Conservation (phyloP, 2,329 filamentous ascomycete species). For the Hymenoscyphus fructigenus region DNA sequence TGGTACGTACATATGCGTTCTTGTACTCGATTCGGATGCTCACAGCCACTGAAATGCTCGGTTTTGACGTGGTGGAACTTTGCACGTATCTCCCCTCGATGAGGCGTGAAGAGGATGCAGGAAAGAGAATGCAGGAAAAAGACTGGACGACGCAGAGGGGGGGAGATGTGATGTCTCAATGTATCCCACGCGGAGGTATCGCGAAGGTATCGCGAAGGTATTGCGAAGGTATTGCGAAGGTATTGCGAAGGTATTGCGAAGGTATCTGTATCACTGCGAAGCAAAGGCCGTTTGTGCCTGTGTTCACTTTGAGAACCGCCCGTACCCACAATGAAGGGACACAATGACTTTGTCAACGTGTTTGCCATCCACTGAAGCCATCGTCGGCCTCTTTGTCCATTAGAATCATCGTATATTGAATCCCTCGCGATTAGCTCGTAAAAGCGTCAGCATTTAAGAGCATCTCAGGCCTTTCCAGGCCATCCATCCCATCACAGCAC, state of each 20-base stretch:
- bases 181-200: too few relatives aligned
- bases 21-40: not conserved
- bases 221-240: not conserved
- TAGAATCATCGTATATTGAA: not conserved
- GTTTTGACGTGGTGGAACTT: not conserved
- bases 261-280: not conserved
- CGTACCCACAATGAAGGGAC: not conserved
- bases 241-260: not conserved
- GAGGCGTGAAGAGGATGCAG: not conserved
- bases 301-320: not conserved
- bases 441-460: not conserved
- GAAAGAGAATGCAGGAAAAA: not conserved
- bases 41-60: not conserved
- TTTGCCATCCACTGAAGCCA: not conserved
- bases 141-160: not conserved
- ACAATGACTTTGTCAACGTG: constrained; percentile 1
- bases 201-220: not conserved
- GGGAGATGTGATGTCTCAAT: not conserved
- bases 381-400: not conserved
- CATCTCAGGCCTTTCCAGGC: not conserved
- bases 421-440: not conserved
- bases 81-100: not conserved
- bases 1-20: not conserved
- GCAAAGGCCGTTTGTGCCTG: not conserved
- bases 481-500: not conserved